Evolutionary conservation across 140 eudicot genomes (phyloP), one percentile per base, ranked within the genome.

Genomic region (Senecio squalidus): DNA sequence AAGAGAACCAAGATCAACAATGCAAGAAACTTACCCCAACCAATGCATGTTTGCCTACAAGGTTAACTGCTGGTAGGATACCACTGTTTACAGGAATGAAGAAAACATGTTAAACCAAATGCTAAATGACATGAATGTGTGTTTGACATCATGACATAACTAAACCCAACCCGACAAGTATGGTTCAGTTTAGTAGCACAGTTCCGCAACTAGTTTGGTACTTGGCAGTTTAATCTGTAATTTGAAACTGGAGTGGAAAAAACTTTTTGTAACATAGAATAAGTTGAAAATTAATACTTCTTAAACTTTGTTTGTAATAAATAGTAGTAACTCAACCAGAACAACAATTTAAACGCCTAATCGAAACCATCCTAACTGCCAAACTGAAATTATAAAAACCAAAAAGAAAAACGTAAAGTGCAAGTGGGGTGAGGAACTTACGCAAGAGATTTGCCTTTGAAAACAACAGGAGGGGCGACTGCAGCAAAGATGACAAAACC

Each of bases 401-500:
- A 31, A 24, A n/a, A 46, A 13, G 2, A 34, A 27, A 1, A 36
- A 25, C 14, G 13, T 16, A 41, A 47, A 6, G 14, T 26, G 47
- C 7, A 56, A 58, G 70, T 2, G 21, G 36, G 36, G 41, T 52
- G 50, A 20, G 62, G 60, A 64, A 76, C 98, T 87, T 46, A 92
- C 98, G 98, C 74, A 30, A 92, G 91, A 64, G 96, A 87, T 87
- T 81, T 82, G 72, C 98, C 98, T 76, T 60, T 81, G 47, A 92
- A 84, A 55, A 91, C 88, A 10, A 92, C 59, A 6, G 98, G 98
- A 73, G 98, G 95, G 62, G 98, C 96, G 66, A 92, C 88, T 15
- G 98, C 96, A 49, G 98, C 91, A 75, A 87, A 84, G 82, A 87
- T 72, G 36, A 70, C 71, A 54, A 92, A 87, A 47, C 68, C 84